Evolutionary conservation across 306 rosid genomes (phyloP), one percentile per base, ranked within the genome.

Genomic region (Cucumis cinereus): DNA sequence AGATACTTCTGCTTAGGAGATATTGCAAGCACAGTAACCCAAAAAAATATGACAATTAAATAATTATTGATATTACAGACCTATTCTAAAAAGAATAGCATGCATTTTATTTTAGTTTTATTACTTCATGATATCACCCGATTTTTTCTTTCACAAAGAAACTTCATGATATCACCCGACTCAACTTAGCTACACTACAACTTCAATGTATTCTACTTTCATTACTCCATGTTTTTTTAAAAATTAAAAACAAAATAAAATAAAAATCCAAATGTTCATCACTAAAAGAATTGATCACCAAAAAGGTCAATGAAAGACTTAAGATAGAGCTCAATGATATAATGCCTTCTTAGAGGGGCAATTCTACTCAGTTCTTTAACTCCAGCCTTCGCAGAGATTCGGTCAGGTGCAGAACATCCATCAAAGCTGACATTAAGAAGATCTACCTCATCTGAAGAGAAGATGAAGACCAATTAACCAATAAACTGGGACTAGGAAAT

Each of bases 401-500:
- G 88, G 80, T 94, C 96, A 36, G 97, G 98, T 52, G 97, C 97
- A 81, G 82, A 85, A 75, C 79, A 82, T 7, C 97, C 90, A 63
- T 91, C 97, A 79, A 91, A 94, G 75, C 97, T 94, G 85, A 94
- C 97, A 81, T 92, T 94, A 77, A 94, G 94, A 62, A 91, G 88
- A 84, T 94, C 97, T 28, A 94, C 84, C 83, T 86, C 92, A 89
- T 86, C 98, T 94, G 96, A 58, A 79, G 80, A 78, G 52, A 73
- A 84, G 73, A 83, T 53, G 57, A 52, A 33, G 38, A 80, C 61
- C 82, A 17, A 72, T 28, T 33, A 58, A 64, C 77, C 85, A 72
- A 77, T 79, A 85, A 30, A 72, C 67, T 54, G 73, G 22, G 63
- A 52, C 79, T 50, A 28, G 43, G 35, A 74, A 52, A 81, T 69